These are phyloP conservation scores for Hypericum perforatum DNA, from an alignment of 345 rosid species.

Conservation along the genomic window DNA sequence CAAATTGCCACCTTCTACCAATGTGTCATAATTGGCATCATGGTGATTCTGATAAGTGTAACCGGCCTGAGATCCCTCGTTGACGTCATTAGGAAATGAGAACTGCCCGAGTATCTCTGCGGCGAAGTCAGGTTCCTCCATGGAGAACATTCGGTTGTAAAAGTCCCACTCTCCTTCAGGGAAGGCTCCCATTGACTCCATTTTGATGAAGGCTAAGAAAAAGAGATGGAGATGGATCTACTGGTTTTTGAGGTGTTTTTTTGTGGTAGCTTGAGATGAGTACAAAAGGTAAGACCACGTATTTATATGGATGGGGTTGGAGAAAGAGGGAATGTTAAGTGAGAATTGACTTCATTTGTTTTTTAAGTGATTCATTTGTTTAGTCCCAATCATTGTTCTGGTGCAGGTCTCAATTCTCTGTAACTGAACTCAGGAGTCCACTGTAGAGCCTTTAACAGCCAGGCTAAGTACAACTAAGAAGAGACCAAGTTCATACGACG, in stretches of 20 bases:
- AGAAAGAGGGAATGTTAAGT: slow-evolving; percentile 17
- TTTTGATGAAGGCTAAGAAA: slow-evolving; percentile 13
- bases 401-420: slow-evolving; percentile 26
- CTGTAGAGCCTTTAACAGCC: slow-evolving; percentile 36
- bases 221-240: slow-evolving; percentile 2
- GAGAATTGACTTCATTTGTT: slow-evolving; percentile 32
- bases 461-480: slow-evolving; percentile 47
- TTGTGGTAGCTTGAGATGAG: slow-evolving; percentile 14
- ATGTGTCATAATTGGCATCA: slow-evolving; percentile 17
- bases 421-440: slow-evolving; percentile 37
- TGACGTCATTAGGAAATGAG: slow-evolving; percentile 20
- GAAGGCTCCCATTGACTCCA: slow-evolving; percentile 35
- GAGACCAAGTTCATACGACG: slow-evolving; percentile 28
- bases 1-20: slow-evolving; percentile 10
- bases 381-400: slow-evolving; percentile 19
- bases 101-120: slow-evolving; percentile 21
- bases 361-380: slow-evolving; percentile 12
- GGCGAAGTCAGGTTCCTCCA: slow-evolving; percentile 25
- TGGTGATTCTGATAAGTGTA: slow-evolving; percentile 7
- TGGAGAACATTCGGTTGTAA: slow-evolving; percentile 23
- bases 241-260: slow-evolving; percentile 7
- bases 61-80: slow-evolving; percentile 2
- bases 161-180: slow-evolving; percentile 45
- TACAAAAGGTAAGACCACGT: slow-evolving; percentile 11
- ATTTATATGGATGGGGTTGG: slow-evolving; percentile 24